Evolutionary conservation across 345 rosid genomes (phyloP).

Genomic region (Turritis glabra): DNA sequence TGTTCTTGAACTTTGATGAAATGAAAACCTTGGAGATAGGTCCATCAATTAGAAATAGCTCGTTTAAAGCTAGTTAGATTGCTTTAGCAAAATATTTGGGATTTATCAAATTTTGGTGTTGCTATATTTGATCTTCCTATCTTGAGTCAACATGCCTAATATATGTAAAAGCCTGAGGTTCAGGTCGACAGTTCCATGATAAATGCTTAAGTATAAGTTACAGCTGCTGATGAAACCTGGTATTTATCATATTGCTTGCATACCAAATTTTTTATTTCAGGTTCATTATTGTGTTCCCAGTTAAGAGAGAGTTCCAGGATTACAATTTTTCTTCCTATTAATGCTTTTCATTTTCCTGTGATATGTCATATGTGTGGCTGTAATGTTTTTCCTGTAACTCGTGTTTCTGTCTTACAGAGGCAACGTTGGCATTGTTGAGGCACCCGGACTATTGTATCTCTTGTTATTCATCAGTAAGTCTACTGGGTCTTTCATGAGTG

Average conservation of each 20-base stretch:
- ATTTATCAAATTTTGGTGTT: not conserved
- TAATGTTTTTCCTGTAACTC: not conserved
- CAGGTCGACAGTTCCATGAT: not conserved
- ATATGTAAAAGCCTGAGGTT: conserved; percentile 11
- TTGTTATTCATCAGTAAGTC: conserved; percentile 85
- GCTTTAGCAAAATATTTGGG: not conserved
- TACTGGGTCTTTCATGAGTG: not conserved
- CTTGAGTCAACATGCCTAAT: not conserved
- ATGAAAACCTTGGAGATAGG: not conserved
- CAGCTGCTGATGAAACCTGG: not conserved
- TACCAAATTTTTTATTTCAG: not conserved
- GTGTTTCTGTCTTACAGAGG: conserved; percentile 58
- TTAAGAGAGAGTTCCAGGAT: not conserved
- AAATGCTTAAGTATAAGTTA: not conserved
- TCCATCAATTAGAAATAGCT: not conserved
- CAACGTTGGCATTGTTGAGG: conserved; percentile 83
- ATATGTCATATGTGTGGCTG: not conserved
- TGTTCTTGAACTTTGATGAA: not conserved
- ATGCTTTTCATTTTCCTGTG: not conserved
- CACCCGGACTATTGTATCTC: conserved; percentile 98
- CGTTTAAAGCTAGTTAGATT: not conserved
- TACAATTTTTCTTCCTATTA: not conserved
- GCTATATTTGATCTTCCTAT: not conserved
- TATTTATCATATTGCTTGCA: not conserved
- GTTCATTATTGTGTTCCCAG: not conserved